Percentiles rank a stretch among this genome's conserved stretches.
Evolutionary conservation across 2,329 filamentous ascomycete genomes (phyloP).

Genomic region (Fusarium gaditjirri): DNA sequence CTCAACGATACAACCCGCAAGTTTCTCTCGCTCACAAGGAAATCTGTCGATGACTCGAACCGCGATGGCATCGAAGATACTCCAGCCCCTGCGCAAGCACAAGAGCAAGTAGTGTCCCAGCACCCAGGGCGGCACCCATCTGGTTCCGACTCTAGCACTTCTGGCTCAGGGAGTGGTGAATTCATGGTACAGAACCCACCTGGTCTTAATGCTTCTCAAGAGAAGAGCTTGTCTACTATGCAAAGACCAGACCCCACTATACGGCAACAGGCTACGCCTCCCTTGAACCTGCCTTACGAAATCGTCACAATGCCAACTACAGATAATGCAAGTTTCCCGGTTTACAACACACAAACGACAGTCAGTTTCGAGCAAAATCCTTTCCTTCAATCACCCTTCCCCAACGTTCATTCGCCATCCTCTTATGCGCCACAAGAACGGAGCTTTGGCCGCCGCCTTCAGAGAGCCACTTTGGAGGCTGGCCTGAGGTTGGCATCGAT

Average conservation of each 20-base stretch:
- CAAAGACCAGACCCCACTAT: conserved; percentile 10
- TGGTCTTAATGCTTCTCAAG: not conserved
- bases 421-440: conserved; percentile 72
- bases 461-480: conserved; percentile 71
- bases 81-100: not conserved
- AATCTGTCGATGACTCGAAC: conserved; percentile 50
- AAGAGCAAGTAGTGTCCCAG: not conserved
- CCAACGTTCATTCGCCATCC: conserved; percentile 55
- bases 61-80: conserved; percentile 13
- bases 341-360: conserved; percentile 42
- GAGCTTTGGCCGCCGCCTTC: conserved; percentile 76
- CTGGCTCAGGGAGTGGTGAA: conserved; percentile 11
- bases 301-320: conserved; percentile 62
- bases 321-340: conserved; percentile 65
- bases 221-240: conserved; percentile 17
- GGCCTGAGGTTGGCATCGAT: conserved; percentile 68
- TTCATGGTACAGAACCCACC: not conserved
- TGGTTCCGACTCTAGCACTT: conserved; percentile 6
- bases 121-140: conserved; percentile 8
- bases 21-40: conserved; percentile 66
- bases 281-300: conserved; percentile 52
- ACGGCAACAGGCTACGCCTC: conserved; percentile 35
- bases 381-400: conserved; percentile 44
- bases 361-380: conserved; percentile 31
- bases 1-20: conserved; percentile 67